These are phyloP conservation scores for Trichoderma semiorbis DNA, from an alignment of 2,329 filamentous ascomycete species.

Conservation along the genomic window DNA sequence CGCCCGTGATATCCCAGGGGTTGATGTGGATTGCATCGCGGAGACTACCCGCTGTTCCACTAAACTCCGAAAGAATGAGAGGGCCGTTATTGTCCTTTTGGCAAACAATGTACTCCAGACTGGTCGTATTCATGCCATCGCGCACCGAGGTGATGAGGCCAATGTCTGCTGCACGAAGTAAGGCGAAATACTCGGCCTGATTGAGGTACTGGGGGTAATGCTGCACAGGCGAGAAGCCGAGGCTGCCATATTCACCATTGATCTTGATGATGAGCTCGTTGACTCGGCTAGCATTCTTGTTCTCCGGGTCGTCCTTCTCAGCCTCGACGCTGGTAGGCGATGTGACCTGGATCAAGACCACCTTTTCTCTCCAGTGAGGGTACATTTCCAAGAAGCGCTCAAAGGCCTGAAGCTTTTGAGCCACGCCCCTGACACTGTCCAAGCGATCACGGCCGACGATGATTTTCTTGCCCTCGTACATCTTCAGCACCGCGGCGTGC, in stretches of 20 bases:
- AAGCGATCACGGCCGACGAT: conserved; percentile 94
- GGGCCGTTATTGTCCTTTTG: conserved; percentile 84
- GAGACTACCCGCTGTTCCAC: conserved; percentile 83
- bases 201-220: conserved; percentile 92
- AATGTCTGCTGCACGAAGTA: conserved; percentile 86
- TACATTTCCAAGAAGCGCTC: conserved; percentile 87
- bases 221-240: conserved; percentile 86
- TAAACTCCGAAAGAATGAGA: conserved; percentile 93
- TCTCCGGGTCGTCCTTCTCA: conserved; percentile 70
- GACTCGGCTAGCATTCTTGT: conserved; percentile 82
- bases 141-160: conserved; percentile 93
- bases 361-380: conserved; percentile 87
- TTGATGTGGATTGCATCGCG: conserved; percentile 91
- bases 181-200: conserved; percentile 87
- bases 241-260: conserved; percentile 83
- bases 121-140: conserved; percentile 97
- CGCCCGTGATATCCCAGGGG: conserved; percentile 84
- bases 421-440: conserved; percentile 86
- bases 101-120: conserved; percentile 89
- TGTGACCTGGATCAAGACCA: conserved; percentile 92
- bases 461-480: conserved; percentile 88
- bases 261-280: conserved; percentile 88
- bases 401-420: conserved; percentile 94
- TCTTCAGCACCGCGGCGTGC: conserved; percentile 66
- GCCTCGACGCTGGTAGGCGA: conserved; percentile 80